A percentile compares a stretch with the other conserved stretches of the same genome.
Conservation (phyloP, 192 early-diverging fungal genomes). For the Podila verticillata region DNA sequence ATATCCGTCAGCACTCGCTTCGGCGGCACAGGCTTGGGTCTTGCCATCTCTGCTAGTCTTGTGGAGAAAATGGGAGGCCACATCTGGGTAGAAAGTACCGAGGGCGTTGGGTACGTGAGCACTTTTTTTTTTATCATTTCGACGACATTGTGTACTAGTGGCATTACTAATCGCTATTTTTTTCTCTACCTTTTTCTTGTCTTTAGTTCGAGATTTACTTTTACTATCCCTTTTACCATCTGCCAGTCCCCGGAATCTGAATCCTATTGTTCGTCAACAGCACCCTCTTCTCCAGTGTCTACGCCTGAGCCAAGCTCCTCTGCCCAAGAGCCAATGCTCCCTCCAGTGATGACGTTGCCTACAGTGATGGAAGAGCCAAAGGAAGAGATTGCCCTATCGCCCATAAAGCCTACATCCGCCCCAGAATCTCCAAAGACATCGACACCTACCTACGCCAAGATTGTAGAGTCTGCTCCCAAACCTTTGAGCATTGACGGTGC, state of each 20-base stretch:
- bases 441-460: slow-evolving; percentile 37
- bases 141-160: background rate
- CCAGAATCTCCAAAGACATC: slow-evolving; percentile 4
- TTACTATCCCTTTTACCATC: slow-evolving; percentile 47
- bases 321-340: background rate
- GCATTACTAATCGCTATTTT: background rate
- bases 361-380: background rate
- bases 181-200: background rate
- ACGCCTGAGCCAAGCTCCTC: background rate
- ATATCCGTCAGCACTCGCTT: slow-evolving; percentile 64
- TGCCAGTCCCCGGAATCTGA: slow-evolving; percentile 41
- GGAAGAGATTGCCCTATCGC: background rate
- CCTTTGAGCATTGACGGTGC: slow-evolving; percentile 24
- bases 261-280: slow-evolving; percentile 21
- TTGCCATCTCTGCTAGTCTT: slow-evolving; percentile 71
- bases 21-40: slow-evolving; percentile 71
- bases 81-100: slow-evolving; percentile 69
- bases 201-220: slow-evolving; percentile 38
- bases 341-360: background rate
- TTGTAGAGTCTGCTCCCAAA: slow-evolving; percentile 31
- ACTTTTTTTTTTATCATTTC: slow-evolving; percentile 11
- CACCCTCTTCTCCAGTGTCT: slow-evolving; percentile 34
- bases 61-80: slow-evolving; percentile 73
- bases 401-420: background rate
- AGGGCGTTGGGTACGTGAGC: slow-evolving; percentile 63